Base-by-base conservation (phyloP, 2,329 filamentous ascomycete genomes). In the Pyrenochaeta sp. region DNA sequence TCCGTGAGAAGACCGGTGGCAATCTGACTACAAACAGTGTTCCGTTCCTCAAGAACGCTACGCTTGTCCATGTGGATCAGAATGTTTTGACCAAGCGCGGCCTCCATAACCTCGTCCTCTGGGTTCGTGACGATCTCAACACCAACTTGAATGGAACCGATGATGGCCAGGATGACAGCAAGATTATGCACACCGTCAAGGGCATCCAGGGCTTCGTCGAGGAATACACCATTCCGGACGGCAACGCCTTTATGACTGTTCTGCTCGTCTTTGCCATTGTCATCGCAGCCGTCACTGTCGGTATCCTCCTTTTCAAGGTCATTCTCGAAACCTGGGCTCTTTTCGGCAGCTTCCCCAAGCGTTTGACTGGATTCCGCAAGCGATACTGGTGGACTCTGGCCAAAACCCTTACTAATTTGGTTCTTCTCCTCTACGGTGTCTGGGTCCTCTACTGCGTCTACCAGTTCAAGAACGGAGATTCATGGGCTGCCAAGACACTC, bases 401-500 rank as follows among this genome's bases (percentile, higher is more conserved):
- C 31, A 89, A 93, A 49, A 88, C 91, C 11, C 88, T 97, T 63
- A 96, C 91, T 29, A 89, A 89, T 55, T 80, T 99, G 71, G 91
- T 99, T 59, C 80, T 97, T 48, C 77, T 97, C 13, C 82, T 97
- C 3, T 99, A 97, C 73, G 90, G 94, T 50, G 83, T 96, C 49
- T 97, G 94, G 94, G 90, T 91, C 1, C 77, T 97, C 29, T 97
- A 96, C 74, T 97, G 93, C 70, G 83, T 99, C 51, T 97, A 93
- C 72, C 94, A 99, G 68, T 96, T 97, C 72, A 94, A 88, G 1
- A 82, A 86, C 28, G 92, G 93, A 46, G 94, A 97, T 72, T 97
- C 93, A 0, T 96, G 92, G 92, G 90, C 88, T 6, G 92, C 91
- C 31, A 94, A 95, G 71, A 58, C 81, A 0, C 84, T 97, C 18